Evolutionary conservation across 2,329 filamentous ascomycete genomes (phyloP), one percentile per base, ranked within the genome.

Genomic region (Tolypocladium pustulatum): DNA sequence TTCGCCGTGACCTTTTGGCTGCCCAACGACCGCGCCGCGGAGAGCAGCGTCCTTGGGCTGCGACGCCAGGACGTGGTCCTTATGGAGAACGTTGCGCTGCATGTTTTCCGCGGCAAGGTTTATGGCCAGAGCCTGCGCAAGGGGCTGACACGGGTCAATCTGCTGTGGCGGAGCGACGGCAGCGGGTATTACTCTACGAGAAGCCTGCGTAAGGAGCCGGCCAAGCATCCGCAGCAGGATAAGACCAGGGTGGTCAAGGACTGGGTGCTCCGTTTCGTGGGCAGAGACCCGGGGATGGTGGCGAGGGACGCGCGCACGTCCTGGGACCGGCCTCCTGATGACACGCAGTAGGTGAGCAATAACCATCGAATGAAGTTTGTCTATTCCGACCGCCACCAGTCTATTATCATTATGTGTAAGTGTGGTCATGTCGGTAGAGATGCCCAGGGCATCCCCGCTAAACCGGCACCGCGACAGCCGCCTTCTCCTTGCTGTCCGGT

Each of bases 1-100:
- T 96, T 97, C 72, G 84, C 81, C 34, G 78, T 97, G 58, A 92
- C 88, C 3, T 91, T 96, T 69, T 97, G 93, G 93, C 75, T 96
- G 1, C 73, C 80, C 4, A 63, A 62, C 4, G 63, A 76, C 65
- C 46, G 70, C 76, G 60, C 71, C 4, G 60, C 57, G 0, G 61
- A 64, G 10, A 68, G 68, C 36, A 63, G 66, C 3, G 65, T 81
- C 12, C 69, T 74, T 1, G 72, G 68, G 0, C 73, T 96, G 37
- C 79, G 86, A 53, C 75, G 84, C 0, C 87, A 88, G 65, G 91
- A 97, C 67, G 82, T 96, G 1, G 77, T 97, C 6, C 78, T 96
- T 17, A 69, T 96, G 60, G 85, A 86, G 59, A 91, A 93, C 65
- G 85, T 96, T 8, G 91, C 88, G 0, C 76, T 97, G 56, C 84